Conservation (phyloP, 202 grass and related monocot genomes). For the Dendrocalamus latiflorus region DNA sequence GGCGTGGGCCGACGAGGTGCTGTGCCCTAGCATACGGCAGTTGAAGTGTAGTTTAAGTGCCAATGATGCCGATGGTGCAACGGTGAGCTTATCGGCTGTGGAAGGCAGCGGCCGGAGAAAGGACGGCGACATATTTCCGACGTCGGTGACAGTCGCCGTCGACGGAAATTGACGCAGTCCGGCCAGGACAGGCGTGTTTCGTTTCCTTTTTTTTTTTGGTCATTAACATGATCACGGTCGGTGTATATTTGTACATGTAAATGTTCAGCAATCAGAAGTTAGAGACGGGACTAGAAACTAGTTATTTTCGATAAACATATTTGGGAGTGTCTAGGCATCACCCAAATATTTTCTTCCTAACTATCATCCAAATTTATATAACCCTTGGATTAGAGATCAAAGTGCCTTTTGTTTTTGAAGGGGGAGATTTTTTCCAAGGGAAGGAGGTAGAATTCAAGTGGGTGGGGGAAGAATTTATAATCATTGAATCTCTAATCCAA, state of each 20-base stretch:
- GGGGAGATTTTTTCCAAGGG: no score
- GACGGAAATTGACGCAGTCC: constrained; percentile 34
- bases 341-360: no score
- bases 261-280: constrained; percentile 16
- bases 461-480: no score
- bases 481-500: no score
- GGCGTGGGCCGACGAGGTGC: constrained; percentile 45
- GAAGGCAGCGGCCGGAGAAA: constrained; percentile 24
- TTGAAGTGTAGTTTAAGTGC: constrained; percentile 38
- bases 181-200: background rate
- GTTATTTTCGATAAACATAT: background rate
- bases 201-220: background rate
- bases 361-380: no score
- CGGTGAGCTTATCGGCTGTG: constrained; percentile 34
- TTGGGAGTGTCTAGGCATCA: no score
- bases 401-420: no score
- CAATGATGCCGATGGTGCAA: constrained; percentile 33
- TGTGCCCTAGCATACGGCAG: constrained; percentile 50
- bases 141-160: constrained; percentile 38
- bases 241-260: constrained; percentile 44
- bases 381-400: no score
- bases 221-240: constrained; percentile 31
- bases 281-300: constrained; percentile 6
- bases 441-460: no score
- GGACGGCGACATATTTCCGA: constrained; percentile 28